Conservation (phyloP, 2,329 filamentous ascomycete species). For the Ilyonectria robusta region DNA sequence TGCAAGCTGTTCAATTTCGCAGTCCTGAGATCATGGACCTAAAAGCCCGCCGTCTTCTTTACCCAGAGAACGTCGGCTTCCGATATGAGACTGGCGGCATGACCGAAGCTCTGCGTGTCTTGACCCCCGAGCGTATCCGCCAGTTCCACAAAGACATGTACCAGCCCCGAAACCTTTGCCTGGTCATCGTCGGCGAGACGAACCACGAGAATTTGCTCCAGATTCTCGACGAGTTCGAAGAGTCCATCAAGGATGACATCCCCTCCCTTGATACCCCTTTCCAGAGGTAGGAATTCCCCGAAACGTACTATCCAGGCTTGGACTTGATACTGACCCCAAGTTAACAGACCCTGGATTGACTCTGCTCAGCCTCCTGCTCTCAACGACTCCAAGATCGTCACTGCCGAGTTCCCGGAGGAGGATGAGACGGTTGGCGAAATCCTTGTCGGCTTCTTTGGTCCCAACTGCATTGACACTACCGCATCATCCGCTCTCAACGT, state of each 20-base stretch:
- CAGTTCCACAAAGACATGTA: conserved; percentile 98
- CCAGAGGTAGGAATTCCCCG: conserved; percentile 64
- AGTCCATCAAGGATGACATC: conserved; percentile 86
- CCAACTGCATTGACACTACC: conserved; percentile 80
- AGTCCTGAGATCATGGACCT: conserved; percentile 90
- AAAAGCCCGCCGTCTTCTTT: conserved; percentile 82
- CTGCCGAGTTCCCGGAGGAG: conserved; percentile 93
- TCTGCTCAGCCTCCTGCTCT: conserved; percentile 83
- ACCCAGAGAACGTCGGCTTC: conserved; percentile 91
- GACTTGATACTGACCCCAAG: conserved; percentile 23
- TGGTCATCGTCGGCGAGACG: conserved; percentile 93
- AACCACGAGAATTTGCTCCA: conserved; percentile 84
- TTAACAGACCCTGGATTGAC: conserved; percentile 83
- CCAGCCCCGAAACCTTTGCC: conserved; percentile 93
- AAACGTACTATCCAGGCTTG: background rate
- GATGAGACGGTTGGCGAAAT: conserved; percentile 95
- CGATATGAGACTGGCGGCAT: conserved; percentile 98
- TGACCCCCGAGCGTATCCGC: conserved; percentile 93
- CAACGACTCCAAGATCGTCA: conserved; percentile 80
- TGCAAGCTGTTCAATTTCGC: conserved; percentile 94
- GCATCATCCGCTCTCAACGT: conserved; percentile 82
- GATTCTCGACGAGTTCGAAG: conserved; percentile 90
- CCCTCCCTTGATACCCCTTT: conserved; percentile 83
- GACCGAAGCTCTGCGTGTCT: conserved; percentile 89
- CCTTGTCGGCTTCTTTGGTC: conserved; percentile 88